Base-by-base conservation (phyloP, 148 eudicot species). In the Selenicereus undatus region DNA sequence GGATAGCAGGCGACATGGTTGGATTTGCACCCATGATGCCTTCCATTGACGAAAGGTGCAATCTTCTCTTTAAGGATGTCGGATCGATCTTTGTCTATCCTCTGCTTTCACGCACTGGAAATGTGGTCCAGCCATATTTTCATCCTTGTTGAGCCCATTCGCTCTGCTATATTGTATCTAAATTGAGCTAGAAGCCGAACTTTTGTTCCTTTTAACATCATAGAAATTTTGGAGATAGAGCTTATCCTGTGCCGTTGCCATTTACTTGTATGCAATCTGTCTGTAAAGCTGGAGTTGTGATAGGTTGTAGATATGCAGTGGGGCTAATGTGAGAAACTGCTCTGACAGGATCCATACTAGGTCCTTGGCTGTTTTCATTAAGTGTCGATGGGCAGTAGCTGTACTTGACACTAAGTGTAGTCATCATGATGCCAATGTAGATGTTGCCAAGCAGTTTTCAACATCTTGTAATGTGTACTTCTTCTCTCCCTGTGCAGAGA, bases 251-350 rank as follows among this genome's bases (percentile, higher is more conserved):
- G 62, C 21, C 62, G 1, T 14, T 80, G 56, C 71, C n/a, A 64
- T 76, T 51, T 73, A 35, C 76, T 70, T 69, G 56, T 51, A 29
- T 79, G 83, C 73, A 72, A 35, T 65, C 71, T 84, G 42, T 76
- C 68, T 84, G 83, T 80, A 84, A 80, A 84, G 82, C 65, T 71
- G 71, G 80, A 64, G 81, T 64, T 80, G 65, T 74, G 42, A 74
- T 75, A 83, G 79, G 51, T 42, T 80, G 52, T 74, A 79, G 36
- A 70, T 80, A 71, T 82, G 84, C 39, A 43, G 32, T 36, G 65
- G 65, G 18, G 17, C 80, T 60, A 43, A 77, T 80, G 56, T 76
- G 30, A 58, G 52, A 43, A 43, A 50, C 64, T 27, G 35, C 35
- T 12, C 18, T 3, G 71, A 29, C 13, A 11, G 14, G 32, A 65